These are phyloP conservation scores for Castanospermum australe DNA, from an alignment of 306 rosid genomes.

Conservation along the genomic window DNA sequence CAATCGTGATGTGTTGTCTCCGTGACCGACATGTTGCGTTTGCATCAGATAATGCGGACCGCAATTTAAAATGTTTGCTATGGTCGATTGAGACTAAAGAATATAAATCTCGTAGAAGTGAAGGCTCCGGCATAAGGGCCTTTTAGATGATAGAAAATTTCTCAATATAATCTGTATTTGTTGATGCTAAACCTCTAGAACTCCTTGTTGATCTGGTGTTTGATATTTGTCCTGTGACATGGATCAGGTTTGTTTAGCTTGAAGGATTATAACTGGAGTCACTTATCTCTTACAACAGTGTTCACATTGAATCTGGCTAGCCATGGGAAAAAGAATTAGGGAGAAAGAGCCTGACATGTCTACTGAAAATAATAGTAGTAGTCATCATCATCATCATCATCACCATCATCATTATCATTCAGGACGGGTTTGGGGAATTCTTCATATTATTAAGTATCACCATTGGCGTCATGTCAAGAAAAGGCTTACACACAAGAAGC, in stretches of 20 bases:
- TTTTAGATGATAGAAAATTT: not conserved
- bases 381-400: too few relatives aligned
- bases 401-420: constrained; percentile 31
- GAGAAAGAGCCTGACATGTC: constrained; percentile 17
- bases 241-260: constrained; percentile 23
- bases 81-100: not conserved
- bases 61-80: not conserved
- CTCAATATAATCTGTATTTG: not conserved
- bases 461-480: constrained; percentile 67
- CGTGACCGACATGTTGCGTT: too few relatives aligned
- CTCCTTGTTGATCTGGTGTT: not conserved
- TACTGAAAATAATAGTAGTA: not conserved
- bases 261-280: constrained; percentile 17
- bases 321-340: constrained; percentile 44
- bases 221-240: constrained; percentile 18
- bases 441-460: constrained; percentile 59
- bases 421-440: constrained; percentile 58
- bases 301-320: constrained; percentile 12
- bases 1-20: too few relatives aligned
- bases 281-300: not conserved
- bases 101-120: not conserved
- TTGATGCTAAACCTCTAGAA: not conserved
- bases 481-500: constrained; percentile 38
- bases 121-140: not conserved
- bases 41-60: too few relatives aligned